Evolutionary conservation across 2,329 filamentous ascomycete species (phyloP).

Genomic region (Leptographium radiaticola): DNA sequence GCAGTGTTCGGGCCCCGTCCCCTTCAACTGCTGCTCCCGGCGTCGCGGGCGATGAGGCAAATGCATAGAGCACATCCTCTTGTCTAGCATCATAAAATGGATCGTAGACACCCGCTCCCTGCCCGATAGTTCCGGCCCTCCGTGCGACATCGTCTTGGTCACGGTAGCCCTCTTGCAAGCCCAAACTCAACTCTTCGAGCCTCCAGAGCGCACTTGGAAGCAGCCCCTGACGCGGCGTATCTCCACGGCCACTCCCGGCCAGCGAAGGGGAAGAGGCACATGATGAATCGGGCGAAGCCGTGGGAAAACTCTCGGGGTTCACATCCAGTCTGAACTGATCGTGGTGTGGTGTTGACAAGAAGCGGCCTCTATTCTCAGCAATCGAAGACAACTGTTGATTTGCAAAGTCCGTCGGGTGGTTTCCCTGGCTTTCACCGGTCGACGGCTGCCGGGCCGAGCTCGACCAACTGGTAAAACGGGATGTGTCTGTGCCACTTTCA

Average conservation of each 20-base stretch:
- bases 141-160: not conserved
- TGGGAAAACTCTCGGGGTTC: not conserved
- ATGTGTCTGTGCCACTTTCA: conserved; percentile 5
- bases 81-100: conserved; percentile 6
- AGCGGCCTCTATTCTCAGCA: not conserved
- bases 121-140: not conserved
- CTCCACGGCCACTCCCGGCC: conserved; percentile 9
- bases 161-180: conserved; percentile 5
- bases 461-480: conserved; percentile 12
- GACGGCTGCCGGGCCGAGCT: conserved; percentile 5
- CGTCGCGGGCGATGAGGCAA: conserved; percentile 7
- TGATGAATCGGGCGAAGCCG: not conserved
- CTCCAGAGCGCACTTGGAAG: conserved; percentile 3
- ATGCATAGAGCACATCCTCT: conserved; percentile 3
- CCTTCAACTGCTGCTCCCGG: not conserved
- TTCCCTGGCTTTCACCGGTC: conserved; percentile 1
- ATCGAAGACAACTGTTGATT: conserved; percentile 3
- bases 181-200: conserved; percentile 8
- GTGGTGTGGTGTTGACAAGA: not conserved
- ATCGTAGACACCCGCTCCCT: not conserved
- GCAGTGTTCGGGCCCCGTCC: not conserved
- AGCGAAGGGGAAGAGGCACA: conserved; percentile 8
- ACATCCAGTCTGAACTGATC: not conserved
- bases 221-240: not conserved
- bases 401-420: not conserved